phyloP scores from a whole-genome alignment of 129 eudicot genomes.

The Flaveria linearis region DNA sequence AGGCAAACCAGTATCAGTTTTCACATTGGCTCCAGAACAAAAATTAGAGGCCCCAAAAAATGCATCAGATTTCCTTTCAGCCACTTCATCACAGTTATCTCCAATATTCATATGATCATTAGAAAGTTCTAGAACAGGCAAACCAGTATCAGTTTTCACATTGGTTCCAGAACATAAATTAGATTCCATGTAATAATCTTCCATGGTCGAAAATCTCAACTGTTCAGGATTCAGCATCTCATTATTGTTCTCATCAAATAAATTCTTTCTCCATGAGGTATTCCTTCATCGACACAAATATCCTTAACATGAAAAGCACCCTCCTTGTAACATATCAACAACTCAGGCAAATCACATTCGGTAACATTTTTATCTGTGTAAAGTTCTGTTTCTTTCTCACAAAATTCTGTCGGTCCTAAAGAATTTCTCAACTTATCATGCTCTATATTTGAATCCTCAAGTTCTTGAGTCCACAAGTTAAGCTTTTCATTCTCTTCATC shows the following conservation, averaged over 20 bases:
- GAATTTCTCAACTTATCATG: conserved; percentile 38
- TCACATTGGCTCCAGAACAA: conserved; percentile 32
- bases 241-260: conserved; percentile 38
- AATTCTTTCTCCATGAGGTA: conserved; percentile 47
- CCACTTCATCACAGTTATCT: conserved; percentile 20
- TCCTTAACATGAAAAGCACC: conserved; percentile 57
- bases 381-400: conserved; percentile 39
- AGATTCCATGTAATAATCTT: conserved; percentile 28
- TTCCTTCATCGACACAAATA: conserved; percentile 79
- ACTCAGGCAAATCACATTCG: conserved; percentile 72
- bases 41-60: conserved; percentile 24
- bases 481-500: conserved; percentile 40
- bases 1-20: conserved; percentile 9
- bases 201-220: conserved; percentile 33
- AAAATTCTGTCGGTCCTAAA: conserved; percentile 27
- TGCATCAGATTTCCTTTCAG: conserved; percentile 26
- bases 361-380: conserved; percentile 57
- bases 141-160: conserved; percentile 1
- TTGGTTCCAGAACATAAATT: conserved; percentile 34
- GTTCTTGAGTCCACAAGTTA: conserved; percentile 41
- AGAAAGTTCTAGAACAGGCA: conserved; percentile 18
- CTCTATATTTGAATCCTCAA: conserved; percentile 31
- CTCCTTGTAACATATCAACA: conserved; percentile 67
- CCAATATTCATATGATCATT: conserved; percentile 18
- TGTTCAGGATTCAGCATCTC: conserved; percentile 26